Evolutionary conservation across 2,329 filamentous ascomycete genomes (phyloP).

Genomic region (Hymenoscyphus scutula): DNA sequence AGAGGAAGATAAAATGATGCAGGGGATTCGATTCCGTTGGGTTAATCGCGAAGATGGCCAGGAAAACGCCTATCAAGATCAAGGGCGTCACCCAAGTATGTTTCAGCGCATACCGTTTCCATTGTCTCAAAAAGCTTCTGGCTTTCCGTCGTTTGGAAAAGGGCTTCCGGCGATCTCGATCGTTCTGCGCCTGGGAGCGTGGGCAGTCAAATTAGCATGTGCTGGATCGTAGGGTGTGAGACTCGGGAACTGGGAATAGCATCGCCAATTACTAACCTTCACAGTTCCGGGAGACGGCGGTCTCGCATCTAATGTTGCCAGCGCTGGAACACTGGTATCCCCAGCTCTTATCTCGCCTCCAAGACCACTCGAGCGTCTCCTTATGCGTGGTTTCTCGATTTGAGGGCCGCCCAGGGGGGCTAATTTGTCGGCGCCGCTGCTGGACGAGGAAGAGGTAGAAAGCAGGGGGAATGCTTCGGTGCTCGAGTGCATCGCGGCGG

Average conservation of each 20-base stretch:
- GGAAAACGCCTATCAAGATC: slow-evolving; percentile 60
- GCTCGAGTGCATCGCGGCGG: slow-evolving; percentile 13
- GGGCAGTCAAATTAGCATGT: neutral
- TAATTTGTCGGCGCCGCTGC: slow-evolving; percentile 24
- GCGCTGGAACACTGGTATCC: slow-evolving; percentile 49
- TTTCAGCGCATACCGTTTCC: slow-evolving; percentile 45
- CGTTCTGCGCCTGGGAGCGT: slow-evolving; percentile 28
- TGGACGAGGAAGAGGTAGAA: slow-evolving; percentile 12
- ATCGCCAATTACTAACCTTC: slow-evolving; percentile 23
- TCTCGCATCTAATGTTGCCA: slow-evolving; percentile 44
- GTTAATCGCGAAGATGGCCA: slow-evolving; percentile 69
- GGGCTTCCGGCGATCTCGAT: slow-evolving; percentile 34
- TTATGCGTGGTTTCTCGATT: slow-evolving; percentile 33
- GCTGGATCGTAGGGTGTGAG: slow-evolving; percentile 12
- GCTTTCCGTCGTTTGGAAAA: slow-evolving; percentile 38
- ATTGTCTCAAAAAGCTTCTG: slow-evolving; percentile 46
- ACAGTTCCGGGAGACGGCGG: slow-evolving; percentile 29
- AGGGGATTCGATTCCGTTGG: slow-evolving; percentile 77
- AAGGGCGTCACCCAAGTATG: slow-evolving; percentile 67
- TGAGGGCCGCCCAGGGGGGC: slow-evolving; percentile 22
- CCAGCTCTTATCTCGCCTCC: slow-evolving; percentile 50
- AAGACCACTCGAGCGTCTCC: slow-evolving; percentile 47
- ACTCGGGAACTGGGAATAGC: slow-evolving; percentile 7
- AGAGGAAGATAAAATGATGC: slow-evolving; percentile 81
- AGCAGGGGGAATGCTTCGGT: slow-evolving; percentile 33